These are phyloP conservation scores for Elymus sibiricus DNA, from an alignment of 176 grass and related monocot genomes.

Conservation along the genomic window DNA sequence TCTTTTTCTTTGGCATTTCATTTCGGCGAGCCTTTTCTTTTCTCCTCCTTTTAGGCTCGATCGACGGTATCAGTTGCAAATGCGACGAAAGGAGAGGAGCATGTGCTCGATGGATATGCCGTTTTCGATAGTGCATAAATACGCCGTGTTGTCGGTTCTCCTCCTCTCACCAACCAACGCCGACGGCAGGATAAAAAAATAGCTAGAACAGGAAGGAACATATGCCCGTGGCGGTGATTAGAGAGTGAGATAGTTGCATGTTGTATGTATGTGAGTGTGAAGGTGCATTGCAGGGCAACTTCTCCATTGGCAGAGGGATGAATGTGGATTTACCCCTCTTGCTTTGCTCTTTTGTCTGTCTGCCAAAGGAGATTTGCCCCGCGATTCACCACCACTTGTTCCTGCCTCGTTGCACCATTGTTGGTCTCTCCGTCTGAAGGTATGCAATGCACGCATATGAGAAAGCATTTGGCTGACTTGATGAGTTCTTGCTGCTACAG, in stretches of 20 bases:
- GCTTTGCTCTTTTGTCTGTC: neutral
- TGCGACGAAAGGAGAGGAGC: too few relatives aligned
- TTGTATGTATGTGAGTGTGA: neutral
- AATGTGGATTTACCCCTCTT: neutral
- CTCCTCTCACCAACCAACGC: neutral
- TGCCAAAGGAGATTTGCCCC: constrained; percentile 49
- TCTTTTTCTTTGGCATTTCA: neutral
- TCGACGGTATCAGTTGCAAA: too few relatives aligned
- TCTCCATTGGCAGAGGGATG: constrained; percentile 40
- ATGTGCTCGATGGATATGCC: constrained; percentile 31
- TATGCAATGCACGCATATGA: neutral
- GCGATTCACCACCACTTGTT: neutral
- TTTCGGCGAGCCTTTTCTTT: neutral
- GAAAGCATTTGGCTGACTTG: neutral
- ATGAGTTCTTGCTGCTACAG: too few relatives aligned
- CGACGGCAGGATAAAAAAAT: neutral
- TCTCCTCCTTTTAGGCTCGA: neutral
- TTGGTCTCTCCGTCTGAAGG: neutral
- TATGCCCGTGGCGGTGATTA: neutral
- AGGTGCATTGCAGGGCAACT: constrained; percentile 45
- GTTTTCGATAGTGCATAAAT: constrained; percentile 24
- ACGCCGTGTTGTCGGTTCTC: neutral
- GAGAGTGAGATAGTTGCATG: neutral
- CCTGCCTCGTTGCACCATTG: neutral
- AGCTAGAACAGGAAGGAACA: neutral